phyloP scores from a whole-genome alignment of 257 asterid species.

The Verbascum thapsus region DNA sequence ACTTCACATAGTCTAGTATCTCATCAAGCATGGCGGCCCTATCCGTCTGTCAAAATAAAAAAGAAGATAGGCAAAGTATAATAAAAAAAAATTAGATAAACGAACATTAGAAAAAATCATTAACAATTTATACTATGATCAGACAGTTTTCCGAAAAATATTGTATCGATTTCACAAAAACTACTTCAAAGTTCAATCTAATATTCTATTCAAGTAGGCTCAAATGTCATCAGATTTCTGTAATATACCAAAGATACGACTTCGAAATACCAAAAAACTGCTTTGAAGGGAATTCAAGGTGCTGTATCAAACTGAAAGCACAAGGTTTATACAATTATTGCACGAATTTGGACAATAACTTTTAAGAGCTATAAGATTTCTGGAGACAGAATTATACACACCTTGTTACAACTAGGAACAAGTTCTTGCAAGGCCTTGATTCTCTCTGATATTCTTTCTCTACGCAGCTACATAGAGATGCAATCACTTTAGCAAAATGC shows the following conservation, averaged over 20 bases:
- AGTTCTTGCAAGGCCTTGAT: conserved; percentile 76
- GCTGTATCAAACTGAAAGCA: background rate
- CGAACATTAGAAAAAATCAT: background rate
- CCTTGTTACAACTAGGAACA: conserved; percentile 79
- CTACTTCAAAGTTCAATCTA: background rate
- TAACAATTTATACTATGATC: background rate
- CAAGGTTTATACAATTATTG: background rate
- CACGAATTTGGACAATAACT: background rate
- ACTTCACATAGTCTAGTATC: conserved; percentile 68
- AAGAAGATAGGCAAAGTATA: conserved; percentile 13
- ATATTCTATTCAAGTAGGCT: background rate
- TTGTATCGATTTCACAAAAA: background rate
- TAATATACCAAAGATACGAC: conserved; percentile 9
- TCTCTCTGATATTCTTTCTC: conserved; percentile 72
- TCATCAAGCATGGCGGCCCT: conserved; percentile 73
- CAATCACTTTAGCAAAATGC: conserved; percentile 14
- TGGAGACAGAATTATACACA: conserved; percentile 26
- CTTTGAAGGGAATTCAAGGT: background rate
- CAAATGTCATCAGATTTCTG: background rate
- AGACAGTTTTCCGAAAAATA: background rate
- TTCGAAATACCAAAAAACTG: background rate
- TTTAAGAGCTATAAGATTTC: background rate
- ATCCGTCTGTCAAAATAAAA: conserved; percentile 50
- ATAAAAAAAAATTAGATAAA: background rate
- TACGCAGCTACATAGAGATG: conserved; percentile 50